Evolutionary conservation across 306 rosid genomes (phyloP).

Genomic region (Luffa acutangula): DNA sequence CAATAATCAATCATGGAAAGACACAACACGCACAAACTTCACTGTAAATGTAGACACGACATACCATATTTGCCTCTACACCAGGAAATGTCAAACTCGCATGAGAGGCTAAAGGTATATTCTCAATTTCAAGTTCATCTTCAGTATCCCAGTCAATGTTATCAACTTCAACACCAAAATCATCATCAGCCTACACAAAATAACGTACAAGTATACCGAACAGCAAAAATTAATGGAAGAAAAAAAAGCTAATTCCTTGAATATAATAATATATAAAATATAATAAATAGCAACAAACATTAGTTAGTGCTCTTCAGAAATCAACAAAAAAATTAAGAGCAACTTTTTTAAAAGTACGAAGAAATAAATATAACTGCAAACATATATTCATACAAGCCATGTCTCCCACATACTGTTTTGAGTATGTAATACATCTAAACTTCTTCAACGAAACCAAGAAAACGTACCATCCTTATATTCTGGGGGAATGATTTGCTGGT

Average conservation of each 20-base stretch:
- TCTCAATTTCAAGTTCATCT: conserved; percentile 72
- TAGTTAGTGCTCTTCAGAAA: not conserved
- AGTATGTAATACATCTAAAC: not conserved
- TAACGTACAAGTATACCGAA: conserved; percentile 6
- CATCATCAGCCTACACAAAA: conserved; percentile 44
- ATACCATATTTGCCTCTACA: conserved; percentile 27
- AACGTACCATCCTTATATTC: not conserved
- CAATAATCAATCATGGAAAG: not conserved
- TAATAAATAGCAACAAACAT: not conserved
- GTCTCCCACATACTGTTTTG: not conserved
- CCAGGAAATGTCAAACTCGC: conserved; percentile 32
- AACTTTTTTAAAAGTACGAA: not conserved
- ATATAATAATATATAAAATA: not conserved
- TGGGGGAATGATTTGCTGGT: not conserved
- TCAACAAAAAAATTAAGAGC: not conserved
- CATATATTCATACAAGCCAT: not conserved
- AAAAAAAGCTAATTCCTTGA: not conserved
- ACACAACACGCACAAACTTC: not conserved
- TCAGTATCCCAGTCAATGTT: conserved; percentile 76
- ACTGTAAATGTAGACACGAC: not conserved
- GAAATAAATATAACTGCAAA: not conserved
- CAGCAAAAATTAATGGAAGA: not conserved
- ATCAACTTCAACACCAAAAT: conserved; percentile 46
- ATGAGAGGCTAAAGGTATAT: conserved; percentile 36
- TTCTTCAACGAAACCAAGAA: not conserved